A percentile compares a stretch with the other conserved stretches of the same genome.
Conservation (phyloP, 2,329 filamentous ascomycete species). For the Ascochyta lentis region DNA sequence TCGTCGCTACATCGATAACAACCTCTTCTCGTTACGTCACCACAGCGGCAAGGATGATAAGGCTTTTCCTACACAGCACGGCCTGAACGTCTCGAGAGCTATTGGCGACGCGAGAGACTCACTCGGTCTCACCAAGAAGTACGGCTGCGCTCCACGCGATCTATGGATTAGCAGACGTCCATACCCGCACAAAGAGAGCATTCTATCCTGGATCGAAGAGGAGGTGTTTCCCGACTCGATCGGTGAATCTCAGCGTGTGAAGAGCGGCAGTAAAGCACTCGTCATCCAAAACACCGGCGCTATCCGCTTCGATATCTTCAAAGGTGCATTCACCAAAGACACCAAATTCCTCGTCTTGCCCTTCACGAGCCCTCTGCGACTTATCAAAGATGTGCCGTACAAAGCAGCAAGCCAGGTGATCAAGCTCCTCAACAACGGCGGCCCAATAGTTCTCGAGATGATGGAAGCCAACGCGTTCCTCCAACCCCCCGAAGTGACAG, state of each 20-base stretch:
- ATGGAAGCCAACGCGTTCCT: conserved; percentile 45
- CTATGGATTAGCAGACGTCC: conserved; percentile 82
- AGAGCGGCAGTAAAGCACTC: conserved; percentile 67
- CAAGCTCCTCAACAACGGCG: conserved; percentile 63
- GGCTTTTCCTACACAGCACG: conserved; percentile 78
- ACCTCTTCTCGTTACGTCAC: conserved; percentile 81
- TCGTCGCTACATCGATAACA: conserved; percentile 92
- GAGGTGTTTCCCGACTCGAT: conserved; percentile 75
- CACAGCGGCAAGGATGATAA: conserved; percentile 76
- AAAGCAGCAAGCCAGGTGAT: conserved; percentile 73
- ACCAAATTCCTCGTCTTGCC: conserved; percentile 86
- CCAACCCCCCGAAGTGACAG: conserved; percentile 55
- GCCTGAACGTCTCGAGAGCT: conserved; percentile 71
- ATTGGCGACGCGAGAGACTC: conserved; percentile 74
- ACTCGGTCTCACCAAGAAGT: conserved; percentile 73
- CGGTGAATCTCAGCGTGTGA: conserved; percentile 48
- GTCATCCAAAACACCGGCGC: conserved; percentile 88
- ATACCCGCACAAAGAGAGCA: conserved; percentile 75
- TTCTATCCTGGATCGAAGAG: conserved; percentile 81
- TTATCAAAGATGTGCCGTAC: conserved; percentile 82
- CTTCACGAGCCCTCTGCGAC: conserved; percentile 80
- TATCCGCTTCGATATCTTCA: conserved; percentile 94
- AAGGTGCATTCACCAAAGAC: conserved; percentile 88
- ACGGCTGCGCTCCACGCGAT: conserved; percentile 82
- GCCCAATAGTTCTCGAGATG: conserved; percentile 55